Evolutionary conservation across 352 stramenopile species (phyloP).

Genomic region (Pythium pyrilobum): DNA sequence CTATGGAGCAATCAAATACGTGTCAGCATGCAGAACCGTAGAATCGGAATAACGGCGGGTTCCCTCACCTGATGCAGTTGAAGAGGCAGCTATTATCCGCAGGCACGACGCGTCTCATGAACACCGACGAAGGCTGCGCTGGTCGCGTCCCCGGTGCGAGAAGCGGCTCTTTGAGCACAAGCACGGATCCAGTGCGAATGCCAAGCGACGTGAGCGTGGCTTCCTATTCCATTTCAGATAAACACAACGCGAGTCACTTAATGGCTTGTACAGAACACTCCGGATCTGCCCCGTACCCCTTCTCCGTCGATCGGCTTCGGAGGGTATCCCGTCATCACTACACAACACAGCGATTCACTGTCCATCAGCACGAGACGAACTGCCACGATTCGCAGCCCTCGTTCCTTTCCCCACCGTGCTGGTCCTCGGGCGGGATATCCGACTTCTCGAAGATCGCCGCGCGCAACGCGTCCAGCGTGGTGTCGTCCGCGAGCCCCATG

Average conservation of each 20-base stretch:
- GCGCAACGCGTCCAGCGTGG: slow-evolving; percentile 55
- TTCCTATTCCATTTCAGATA: slow-evolving; percentile 20
- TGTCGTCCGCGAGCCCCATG: slow-evolving; percentile 48
- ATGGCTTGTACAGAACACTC: neutral
- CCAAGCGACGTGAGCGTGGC: slow-evolving; percentile 45
- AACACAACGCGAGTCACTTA: neutral
- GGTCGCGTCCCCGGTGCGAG: slow-evolving; percentile 5
- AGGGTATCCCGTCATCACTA: slow-evolving; percentile 76
- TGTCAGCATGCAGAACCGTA: too few species aligned
- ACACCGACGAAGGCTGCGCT: slow-evolving; percentile 33
- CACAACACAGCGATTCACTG: neutral
- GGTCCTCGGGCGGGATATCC: slow-evolving; percentile 50
- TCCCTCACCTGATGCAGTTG: slow-evolving; percentile 67
- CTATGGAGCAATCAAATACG: slow-evolving; percentile 10
- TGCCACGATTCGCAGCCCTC: neutral
- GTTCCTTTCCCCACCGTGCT: too few species aligned
- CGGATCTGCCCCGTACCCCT: too few species aligned
- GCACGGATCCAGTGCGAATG: slow-evolving; percentile 56
- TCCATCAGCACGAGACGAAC: neutral
- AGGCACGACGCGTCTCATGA: slow-evolving; percentile 66
- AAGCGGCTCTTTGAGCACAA: slow-evolving; percentile 65
- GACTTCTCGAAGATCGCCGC: slow-evolving; percentile 49
- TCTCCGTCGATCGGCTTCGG: slow-evolving; percentile 59
- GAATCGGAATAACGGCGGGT: too few species aligned
- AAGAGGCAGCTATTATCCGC: slow-evolving; percentile 87